Conservation (phyloP, 2,329 filamentous ascomycete species). For the Hymenoscyphus scutula region DNA sequence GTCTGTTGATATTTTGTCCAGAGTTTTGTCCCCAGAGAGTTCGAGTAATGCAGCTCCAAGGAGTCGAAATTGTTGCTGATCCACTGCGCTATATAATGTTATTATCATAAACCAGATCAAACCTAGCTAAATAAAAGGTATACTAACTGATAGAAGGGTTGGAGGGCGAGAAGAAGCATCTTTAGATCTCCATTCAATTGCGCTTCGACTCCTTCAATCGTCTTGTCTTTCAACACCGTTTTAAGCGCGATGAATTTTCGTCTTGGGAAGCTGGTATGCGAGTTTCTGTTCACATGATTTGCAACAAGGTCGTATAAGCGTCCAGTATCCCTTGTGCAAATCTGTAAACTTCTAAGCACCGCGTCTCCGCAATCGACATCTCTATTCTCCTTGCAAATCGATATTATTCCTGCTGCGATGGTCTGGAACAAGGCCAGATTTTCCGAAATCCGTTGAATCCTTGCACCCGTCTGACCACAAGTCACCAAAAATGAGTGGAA, state of each 20-base stretch:
- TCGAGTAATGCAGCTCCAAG: not conserved
- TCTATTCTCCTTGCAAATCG: conserved; percentile 10
- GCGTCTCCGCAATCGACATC: conserved; percentile 8
- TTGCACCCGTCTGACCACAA: not conserved
- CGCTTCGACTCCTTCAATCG: conserved; percentile 14
- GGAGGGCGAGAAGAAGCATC: conserved; percentile 18
- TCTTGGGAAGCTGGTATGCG: not conserved
- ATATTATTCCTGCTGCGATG: conserved; percentile 8
- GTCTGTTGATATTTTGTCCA: not conserved
- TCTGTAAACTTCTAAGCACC: conserved; percentile 10
- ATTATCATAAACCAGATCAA: not conserved
- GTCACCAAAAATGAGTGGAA: conserved; percentile 10
- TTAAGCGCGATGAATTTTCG: conserved; percentile 9
- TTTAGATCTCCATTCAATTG: conserved; percentile 16
- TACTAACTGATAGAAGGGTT: conserved; percentile 18
- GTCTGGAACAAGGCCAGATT: conserved; percentile 13
- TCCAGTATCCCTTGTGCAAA: conserved; percentile 10
- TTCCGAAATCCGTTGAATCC: conserved; percentile 16
- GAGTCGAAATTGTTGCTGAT: not conserved
- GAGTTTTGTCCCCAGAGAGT: not conserved
- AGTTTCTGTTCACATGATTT: not conserved
- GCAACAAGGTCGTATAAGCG: not conserved
- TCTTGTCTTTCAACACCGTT: conserved; percentile 11
- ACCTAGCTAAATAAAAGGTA: not conserved
- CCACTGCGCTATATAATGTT: not conserved